These are phyloP conservation scores for Amanita fuliginea DNA, from an alignment of 768 basidiomycete species.

Conservation along the genomic window DNA sequence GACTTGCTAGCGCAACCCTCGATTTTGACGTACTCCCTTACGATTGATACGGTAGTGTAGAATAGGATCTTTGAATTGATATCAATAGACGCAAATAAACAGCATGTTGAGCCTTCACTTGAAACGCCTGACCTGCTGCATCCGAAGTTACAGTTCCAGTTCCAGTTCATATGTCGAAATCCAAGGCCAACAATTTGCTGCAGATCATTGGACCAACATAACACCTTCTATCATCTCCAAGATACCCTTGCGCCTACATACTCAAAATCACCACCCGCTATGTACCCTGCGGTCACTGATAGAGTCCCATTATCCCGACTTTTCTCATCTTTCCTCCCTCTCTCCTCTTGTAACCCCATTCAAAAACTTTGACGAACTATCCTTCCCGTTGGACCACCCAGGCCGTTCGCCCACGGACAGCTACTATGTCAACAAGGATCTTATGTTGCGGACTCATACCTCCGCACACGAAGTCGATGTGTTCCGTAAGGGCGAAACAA, in stretches of 20 bases:
- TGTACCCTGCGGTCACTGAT: slow-evolving; percentile 76
- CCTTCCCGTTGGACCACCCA: slow-evolving; percentile 89
- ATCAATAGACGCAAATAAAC: slow-evolving; percentile 4
- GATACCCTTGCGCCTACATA: slow-evolving; percentile 65
- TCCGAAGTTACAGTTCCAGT: slow-evolving; percentile 2
- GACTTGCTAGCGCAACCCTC: slow-evolving; percentile 2
- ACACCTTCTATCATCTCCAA: slow-evolving; percentile 80
- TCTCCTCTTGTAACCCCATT: slow-evolving; percentile 84
- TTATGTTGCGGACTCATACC: slow-evolving; percentile 96
- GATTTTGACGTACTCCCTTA: background rate
- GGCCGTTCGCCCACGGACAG: slow-evolving; percentile 85
- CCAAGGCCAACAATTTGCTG: slow-evolving; percentile 55
- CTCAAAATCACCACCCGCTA: slow-evolving; percentile 71
- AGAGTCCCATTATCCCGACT: slow-evolving; percentile 74
- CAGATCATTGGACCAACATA: slow-evolving; percentile 78
- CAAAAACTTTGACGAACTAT: slow-evolving; percentile 95
- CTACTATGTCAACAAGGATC: slow-evolving; percentile 86
- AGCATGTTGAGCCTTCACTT: slow-evolving; percentile 1
- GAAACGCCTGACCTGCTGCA: background rate
- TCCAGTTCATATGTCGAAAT: slow-evolving; percentile 27
- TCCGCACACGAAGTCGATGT: slow-evolving; percentile 97
- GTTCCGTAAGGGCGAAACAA: slow-evolving; percentile 63
- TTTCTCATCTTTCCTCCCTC: slow-evolving; percentile 61
- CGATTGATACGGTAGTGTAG: slow-evolving; percentile 17
- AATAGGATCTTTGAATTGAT: slow-evolving; percentile 12